These are phyloP conservation scores for Elaphomyces granulatus DNA, from an alignment of 495 filamentous ascomycete genomes.

Conservation along the genomic window DNA sequence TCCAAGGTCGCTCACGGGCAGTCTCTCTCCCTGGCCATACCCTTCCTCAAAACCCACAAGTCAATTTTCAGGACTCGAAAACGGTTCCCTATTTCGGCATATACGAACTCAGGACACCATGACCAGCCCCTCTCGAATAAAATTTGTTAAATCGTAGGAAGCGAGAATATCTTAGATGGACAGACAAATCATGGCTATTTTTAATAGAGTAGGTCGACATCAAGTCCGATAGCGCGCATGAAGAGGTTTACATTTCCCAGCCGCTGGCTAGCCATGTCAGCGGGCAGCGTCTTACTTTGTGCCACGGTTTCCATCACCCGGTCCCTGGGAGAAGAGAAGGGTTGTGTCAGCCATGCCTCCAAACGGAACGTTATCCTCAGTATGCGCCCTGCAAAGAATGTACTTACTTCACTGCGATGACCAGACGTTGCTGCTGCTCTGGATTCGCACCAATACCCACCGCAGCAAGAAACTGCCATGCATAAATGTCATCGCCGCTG, in stretches of 20 bases:
- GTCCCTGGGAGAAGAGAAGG: constrained; percentile 38
- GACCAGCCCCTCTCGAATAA: too few relatives aligned
- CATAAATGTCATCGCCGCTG: constrained; percentile 77
- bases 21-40: too few relatives aligned
- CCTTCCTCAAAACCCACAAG: too few relatives aligned
- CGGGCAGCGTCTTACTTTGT: constrained; percentile 74
- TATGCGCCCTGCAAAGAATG: not conserved
- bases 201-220: constrained; percentile 83
- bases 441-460: constrained; percentile 84
- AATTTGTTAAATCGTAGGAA: too few relatives aligned
- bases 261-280: constrained; percentile 65
- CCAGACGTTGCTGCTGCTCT: constrained; percentile 84
- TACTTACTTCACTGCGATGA: constrained; percentile 80
- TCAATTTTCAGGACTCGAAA: too few relatives aligned
- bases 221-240: constrained; percentile 94
- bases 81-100: too few relatives aligned
- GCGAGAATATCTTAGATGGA: too few relatives aligned
- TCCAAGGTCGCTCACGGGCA: too few relatives aligned
- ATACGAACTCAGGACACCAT: too few relatives aligned
- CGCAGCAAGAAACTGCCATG: constrained; percentile 95
- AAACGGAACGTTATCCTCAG: not conserved
- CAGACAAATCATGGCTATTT: too few relatives aligned
- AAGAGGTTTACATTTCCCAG: constrained; percentile 92
- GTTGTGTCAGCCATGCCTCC: constrained; percentile 7
- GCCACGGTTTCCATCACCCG: constrained; percentile 91